These are phyloP conservation scores for Globisporangium canariense DNA, from an alignment of 352 stramenopile genomes.

Conservation along the genomic window DNA sequence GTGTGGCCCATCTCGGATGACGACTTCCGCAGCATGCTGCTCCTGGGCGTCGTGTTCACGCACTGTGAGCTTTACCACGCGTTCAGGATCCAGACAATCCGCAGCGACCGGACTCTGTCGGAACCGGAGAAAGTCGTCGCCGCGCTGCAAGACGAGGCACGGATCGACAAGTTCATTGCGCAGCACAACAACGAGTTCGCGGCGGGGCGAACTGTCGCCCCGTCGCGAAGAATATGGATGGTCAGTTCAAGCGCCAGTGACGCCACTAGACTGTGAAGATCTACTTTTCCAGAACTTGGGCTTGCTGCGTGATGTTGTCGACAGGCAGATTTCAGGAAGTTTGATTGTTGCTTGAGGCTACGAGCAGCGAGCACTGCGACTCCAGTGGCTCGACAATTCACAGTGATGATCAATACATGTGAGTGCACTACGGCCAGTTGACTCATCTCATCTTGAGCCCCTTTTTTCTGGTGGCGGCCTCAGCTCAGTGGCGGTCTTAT, in stretches of 20 bases:
- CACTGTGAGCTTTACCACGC: neutral
- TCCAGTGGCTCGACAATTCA: too few species aligned
- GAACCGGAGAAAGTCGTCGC: neutral
- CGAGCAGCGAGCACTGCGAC: too few species aligned
- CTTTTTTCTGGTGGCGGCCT: too few species aligned
- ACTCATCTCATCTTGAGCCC: too few species aligned
- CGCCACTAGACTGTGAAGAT: neutral
- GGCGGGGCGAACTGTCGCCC: neutral
- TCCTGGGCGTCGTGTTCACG: neutral
- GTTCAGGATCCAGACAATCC: neutral
- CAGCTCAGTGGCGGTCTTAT: neutral
- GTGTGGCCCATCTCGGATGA: neutral
- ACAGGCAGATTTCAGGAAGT: too few species aligned
- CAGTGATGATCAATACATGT: too few species aligned
- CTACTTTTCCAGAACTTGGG: too few species aligned
- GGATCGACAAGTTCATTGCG: slow-evolving; percentile 1
- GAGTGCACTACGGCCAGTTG: too few species aligned
- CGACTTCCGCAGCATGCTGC: neutral
- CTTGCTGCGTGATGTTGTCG: too few species aligned
- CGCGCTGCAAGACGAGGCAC: neutral
- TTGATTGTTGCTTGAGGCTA: too few species aligned
- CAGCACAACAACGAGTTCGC: neutral
- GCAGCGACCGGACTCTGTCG: neutral
- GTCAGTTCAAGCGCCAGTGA: neutral
- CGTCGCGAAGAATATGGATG: neutral